Percentiles rank a stretch among this genome's conserved stretches.
Conservation (phyloP, 2,329 filamentous ascomycete genomes). For the Zymoseptoria ardabiliae region DNA sequence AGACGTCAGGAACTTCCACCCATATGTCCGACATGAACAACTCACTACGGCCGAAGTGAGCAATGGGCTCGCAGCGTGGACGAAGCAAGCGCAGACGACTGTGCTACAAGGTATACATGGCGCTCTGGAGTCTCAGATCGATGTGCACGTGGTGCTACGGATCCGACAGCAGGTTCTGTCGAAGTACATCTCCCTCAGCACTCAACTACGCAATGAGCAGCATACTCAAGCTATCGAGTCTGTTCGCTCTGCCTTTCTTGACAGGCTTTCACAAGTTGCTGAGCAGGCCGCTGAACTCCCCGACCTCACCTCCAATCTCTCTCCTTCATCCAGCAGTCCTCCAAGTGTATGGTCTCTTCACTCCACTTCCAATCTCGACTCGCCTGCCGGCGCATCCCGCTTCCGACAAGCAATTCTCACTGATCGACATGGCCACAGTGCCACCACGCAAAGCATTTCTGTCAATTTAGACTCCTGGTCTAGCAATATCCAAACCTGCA, state of each 20-base stretch:
- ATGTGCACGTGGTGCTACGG: slow-evolving; percentile 17
- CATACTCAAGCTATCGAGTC: slow-evolving; percentile 14
- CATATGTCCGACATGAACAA: slow-evolving; percentile 79
- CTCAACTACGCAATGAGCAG: slow-evolving; percentile 11
- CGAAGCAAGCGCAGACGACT: slow-evolving; percentile 46
- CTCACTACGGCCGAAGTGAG: slow-evolving; percentile 34
- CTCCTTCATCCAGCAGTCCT: neutral
- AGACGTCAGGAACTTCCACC: slow-evolving; percentile 76
- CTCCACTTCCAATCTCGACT: slow-evolving; percentile 19
- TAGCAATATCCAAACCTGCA: slow-evolving; percentile 61
- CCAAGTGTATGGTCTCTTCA: slow-evolving; percentile 21
- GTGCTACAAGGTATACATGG: slow-evolving; percentile 18
- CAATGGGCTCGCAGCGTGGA: slow-evolving; percentile 56
- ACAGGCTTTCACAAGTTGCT: slow-evolving; percentile 16
- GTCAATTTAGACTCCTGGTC: slow-evolving; percentile 66
- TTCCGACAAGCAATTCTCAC: slow-evolving; percentile 66
- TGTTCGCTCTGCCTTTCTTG: slow-evolving; percentile 18
- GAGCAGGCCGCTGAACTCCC: slow-evolving; percentile 8
- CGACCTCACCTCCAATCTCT: neutral
- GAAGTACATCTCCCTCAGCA: slow-evolving; percentile 21
- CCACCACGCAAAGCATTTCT: slow-evolving; percentile 55
- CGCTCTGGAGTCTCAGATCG: slow-evolving; percentile 13
- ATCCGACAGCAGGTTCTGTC: slow-evolving; percentile 22
- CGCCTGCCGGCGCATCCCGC: slow-evolving; percentile 29
- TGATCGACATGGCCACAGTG: slow-evolving; percentile 64